phyloP scores from a whole-genome alignment of 106 monocot genomes.

The Dactylorhiza incarnata region DNA sequence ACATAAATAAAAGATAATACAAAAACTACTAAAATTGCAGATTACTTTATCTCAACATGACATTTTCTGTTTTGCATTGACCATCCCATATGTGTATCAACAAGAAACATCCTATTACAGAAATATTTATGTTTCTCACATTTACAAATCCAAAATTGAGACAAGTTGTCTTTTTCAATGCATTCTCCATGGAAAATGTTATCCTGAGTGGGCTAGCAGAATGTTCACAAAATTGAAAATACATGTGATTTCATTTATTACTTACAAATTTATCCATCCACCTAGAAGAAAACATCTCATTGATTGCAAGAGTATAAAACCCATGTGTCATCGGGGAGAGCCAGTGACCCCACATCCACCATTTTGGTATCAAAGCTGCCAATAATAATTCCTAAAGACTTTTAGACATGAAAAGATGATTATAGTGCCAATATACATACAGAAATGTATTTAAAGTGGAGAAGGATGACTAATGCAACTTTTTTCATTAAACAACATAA shows the following conservation, averaged over 20 bases:
- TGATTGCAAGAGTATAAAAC: constrained; percentile 39
- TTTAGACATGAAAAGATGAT: not conserved
- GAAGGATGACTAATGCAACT: not conserved
- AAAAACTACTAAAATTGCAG: too few species aligned
- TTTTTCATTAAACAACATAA: not conserved
- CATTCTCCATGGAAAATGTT: too few species aligned
- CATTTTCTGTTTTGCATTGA: too few species aligned
- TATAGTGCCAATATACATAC: not conserved
- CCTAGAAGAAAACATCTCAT: constrained; percentile 52
- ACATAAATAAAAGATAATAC: too few species aligned
- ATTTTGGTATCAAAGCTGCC: constrained; percentile 41
- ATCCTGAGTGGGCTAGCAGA: too few species aligned
- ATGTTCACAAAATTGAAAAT: too few species aligned
- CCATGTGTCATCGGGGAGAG: constrained; percentile 51
- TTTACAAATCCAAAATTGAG: too few species aligned
- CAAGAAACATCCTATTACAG: too few species aligned
- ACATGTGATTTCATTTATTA: constrained; percentile 1
- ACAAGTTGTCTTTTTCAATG: too few species aligned
- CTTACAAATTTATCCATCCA: constrained; percentile 62
- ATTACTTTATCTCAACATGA: too few species aligned
- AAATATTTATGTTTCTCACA: too few species aligned
- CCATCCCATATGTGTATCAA: too few species aligned
- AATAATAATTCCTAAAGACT: not conserved
- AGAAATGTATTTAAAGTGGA: not conserved
- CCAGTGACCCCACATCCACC: constrained; percentile 65